Base-by-base conservation (phyloP, 805 yeast genomes). In the Ogataea trehaloabstinens region DNA sequence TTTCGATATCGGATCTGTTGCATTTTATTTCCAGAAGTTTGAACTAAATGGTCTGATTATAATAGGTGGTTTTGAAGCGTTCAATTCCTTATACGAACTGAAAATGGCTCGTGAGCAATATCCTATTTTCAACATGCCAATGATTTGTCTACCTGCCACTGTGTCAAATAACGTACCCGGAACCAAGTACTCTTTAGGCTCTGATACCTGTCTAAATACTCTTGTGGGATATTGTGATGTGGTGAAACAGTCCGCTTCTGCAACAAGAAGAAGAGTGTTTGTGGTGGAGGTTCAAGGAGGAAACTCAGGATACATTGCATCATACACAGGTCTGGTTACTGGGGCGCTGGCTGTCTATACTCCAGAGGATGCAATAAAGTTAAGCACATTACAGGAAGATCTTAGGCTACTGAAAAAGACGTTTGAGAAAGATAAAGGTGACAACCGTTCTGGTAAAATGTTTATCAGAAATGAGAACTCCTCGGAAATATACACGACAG, bases 241-340 rank as follows among this genome's bases (percentile, higher is more conserved):
- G 19, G 83, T 93, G 51, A 90, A 93, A 68, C 96, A 87, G 69
- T 78, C 89, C 36, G 99, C 99, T 2, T 82, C 96, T 16, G 87
- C 99, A 13, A 78, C 96, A 3, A 80, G 99, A 70, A 85, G 87
- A 55, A 76, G 99, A 55, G 96, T 85, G 18, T 93, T 93, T 61
- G 96, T 93, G 28, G 93, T 93, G 47, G 99, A 93, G 60, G 97
- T 90, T 13, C 99, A 95, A 68, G 99, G 99, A 55, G 99, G 99
- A 39, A 84, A 88, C 61, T 84, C 93, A 11, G 99, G 99, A 13
- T 93, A 81, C 63, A 80, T 93, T 57, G 96, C 98, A 5, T 79
- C 95, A 4, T 82, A 73, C 61, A 82, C 89, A 15, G 85, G 90
- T 16, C 73, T 93, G 35, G 85, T 86, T 31, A 78, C 90, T 30